Conservation (phyloP, 2,329 filamentous ascomycete species). For the Ascocoryne sarcoides region DNA sequence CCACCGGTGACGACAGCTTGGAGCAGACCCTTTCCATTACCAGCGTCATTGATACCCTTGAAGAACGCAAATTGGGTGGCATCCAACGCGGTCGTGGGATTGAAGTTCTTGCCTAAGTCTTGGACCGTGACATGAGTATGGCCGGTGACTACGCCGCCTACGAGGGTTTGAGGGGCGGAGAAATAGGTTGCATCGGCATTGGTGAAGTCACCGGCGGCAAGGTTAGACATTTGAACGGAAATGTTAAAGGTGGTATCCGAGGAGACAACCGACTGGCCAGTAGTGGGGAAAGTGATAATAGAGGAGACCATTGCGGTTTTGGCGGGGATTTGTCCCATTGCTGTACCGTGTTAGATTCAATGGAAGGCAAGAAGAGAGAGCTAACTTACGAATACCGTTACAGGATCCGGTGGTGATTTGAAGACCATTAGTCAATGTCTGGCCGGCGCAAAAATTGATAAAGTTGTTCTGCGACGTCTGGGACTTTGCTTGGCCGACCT, state of each 20-base stretch:
- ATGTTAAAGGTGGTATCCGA: conserved; percentile 21
- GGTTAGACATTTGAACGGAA: conserved; percentile 28
- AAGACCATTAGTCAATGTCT: conserved; percentile 49
- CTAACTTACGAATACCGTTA: conserved; percentile 36
- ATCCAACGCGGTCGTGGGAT: conserved; percentile 25
- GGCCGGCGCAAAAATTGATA: conserved; percentile 28
- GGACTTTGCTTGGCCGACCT: conserved; percentile 22
- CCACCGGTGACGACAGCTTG: conserved; percentile 32
- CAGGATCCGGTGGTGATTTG: conserved; percentile 52
- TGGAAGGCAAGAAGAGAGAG: neutral
- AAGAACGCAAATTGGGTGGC: conserved; percentile 32
- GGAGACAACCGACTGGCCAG: conserved; percentile 7
- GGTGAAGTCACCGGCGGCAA: conserved; percentile 32
- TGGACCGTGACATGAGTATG: conserved; percentile 35
- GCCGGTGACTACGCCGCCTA: conserved; percentile 29
- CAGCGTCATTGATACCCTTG: conserved; percentile 34
- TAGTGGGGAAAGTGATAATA: conserved; percentile 20
- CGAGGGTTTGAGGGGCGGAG: conserved; percentile 29
- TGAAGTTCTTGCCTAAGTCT: conserved; percentile 27
- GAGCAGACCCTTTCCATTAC: conserved; percentile 32
- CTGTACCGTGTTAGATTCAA: conserved; percentile 9
- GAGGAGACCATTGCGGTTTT: conserved; percentile 27
- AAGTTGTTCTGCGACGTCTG: conserved; percentile 27
- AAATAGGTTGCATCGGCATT: conserved; percentile 33
- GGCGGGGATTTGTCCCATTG: conserved; percentile 29